Base-by-base conservation (phyloP, 2,329 filamentous ascomycete genomes). In the Alternaria conjuncta region DNA sequence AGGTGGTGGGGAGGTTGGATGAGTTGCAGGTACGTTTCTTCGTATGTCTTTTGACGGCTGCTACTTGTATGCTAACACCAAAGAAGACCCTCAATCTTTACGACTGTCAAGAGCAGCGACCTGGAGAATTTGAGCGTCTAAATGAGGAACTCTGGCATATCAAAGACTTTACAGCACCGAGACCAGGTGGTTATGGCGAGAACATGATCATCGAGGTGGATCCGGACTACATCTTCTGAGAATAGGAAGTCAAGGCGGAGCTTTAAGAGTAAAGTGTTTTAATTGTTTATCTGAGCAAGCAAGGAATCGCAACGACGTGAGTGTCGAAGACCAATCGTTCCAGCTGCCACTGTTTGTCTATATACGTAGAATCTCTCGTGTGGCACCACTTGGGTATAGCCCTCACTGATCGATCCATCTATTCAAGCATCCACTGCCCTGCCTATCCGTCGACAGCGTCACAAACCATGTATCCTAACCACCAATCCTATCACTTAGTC, bases 151-250 rank as follows among this genome's bases (percentile, higher is more conserved):
- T 61, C n/a, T 78, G 76, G 74, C 64, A 62, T 11, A 74, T 79
- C 12, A 62, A 65, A 21, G 57, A 72, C 18, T 60, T 74, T 30
- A 68, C 75, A 25, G 63, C 71, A 20, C 75, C 77, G 5, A 58
- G 57, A 23, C 46, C 65, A 2, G 51, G 53, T 7, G 32, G 50
- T 0, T 28, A 36, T 7, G 43, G 67, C 12, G 61, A 50, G 11
- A 61, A 68, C 15, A 58, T 60, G 20, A 26, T 73, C 6, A 75
- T 79, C 51, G 78, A 80, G 41, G 76, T 78, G 3, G 78, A 79
- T 64, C 75, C 77, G 0, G 68, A 64, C 7, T 79, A 78, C 45
- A 45, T 55, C 5, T 15, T 49, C 7, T 41, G 28, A 57, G 23
- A 12, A 6, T 18, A 10, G 13, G 15, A 18, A 25, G 6, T 2